Conservation (phyloP, 2,329 filamentous ascomycete species). For the Colletotrichum camelliae region DNA sequence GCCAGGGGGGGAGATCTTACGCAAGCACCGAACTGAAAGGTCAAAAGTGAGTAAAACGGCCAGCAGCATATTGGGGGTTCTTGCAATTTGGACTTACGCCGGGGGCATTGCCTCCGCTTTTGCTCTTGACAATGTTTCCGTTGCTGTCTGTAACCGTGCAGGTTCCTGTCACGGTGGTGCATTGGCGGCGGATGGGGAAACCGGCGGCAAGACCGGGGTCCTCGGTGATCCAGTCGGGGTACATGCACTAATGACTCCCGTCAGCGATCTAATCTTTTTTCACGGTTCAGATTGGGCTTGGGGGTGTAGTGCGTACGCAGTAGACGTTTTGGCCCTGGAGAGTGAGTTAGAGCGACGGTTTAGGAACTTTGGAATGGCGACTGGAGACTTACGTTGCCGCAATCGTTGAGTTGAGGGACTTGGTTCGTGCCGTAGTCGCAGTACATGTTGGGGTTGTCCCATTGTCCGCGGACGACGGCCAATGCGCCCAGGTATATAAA, state of each 20-base stretch:
- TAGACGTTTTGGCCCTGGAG: neutral
- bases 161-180: neutral
- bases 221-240: neutral
- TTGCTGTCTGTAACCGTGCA: neutral
- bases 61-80: too few relatives aligned
- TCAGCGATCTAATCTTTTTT: neutral
- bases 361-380: accelerated
- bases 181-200: neutral
- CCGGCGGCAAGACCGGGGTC: neutral
- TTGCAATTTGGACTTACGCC: neutral
- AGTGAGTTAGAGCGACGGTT: neutral
- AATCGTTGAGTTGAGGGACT: neutral
- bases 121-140: neutral
- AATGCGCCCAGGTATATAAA: neutral
- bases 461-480: neutral
- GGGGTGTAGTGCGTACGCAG: neutral
- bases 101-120: accelerated
- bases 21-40: neutral
- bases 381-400: neutral
- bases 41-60: neutral
- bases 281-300: neutral
- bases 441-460: neutral
- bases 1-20: neutral
- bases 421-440: neutral
- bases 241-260: neutral